These are phyloP conservation scores for Penicillium atrosanguineum DNA, from an alignment of 495 filamentous ascomycete species.

Conservation along the genomic window DNA sequence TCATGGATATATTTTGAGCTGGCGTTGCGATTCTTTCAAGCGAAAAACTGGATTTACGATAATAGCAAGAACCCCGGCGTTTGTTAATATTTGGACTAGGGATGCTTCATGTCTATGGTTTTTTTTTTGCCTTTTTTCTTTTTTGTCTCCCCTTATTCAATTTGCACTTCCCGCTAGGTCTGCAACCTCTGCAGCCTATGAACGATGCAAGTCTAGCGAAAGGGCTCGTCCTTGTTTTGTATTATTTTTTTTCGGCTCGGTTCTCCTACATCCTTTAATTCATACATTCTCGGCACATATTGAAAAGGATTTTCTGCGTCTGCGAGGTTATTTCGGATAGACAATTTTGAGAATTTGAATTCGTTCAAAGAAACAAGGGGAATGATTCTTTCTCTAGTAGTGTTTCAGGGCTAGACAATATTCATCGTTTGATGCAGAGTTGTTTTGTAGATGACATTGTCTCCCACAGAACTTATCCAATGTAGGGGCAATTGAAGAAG, in stretches of 20 bases:
- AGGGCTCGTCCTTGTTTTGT: neutral
- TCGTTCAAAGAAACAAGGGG: neutral
- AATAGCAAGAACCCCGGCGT: conserved; percentile 32
- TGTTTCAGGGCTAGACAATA: neutral
- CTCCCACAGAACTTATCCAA: neutral
- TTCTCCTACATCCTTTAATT: conserved; percentile 4
- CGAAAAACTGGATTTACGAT: conserved; percentile 28
- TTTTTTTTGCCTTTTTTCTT: neutral
- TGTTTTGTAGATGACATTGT: neutral
- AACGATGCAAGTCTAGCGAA: neutral
- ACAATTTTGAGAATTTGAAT: neutral
- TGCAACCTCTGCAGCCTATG: neutral
- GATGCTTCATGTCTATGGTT: conserved; percentile 1
- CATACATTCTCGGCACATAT: conserved; percentile 1
- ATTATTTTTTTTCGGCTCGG: conserved; percentile 6
- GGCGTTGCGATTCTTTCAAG: conserved; percentile 19
- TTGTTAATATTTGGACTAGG: conserved; percentile 17
- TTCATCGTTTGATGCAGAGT: neutral
- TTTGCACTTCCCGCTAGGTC: conserved; percentile 2
- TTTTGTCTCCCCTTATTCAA: conserved; percentile 5
- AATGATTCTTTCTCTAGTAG: neutral
- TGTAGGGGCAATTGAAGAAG: neutral
- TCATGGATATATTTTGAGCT: conserved; percentile 23
- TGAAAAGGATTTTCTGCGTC: neutral
- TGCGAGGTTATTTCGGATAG: neutral